Evolutionary conservation across 2,329 filamentous ascomycete species (phyloP), one percentile per base, ranked within the genome.

Genomic region (Claviceps maximensis): DNA sequence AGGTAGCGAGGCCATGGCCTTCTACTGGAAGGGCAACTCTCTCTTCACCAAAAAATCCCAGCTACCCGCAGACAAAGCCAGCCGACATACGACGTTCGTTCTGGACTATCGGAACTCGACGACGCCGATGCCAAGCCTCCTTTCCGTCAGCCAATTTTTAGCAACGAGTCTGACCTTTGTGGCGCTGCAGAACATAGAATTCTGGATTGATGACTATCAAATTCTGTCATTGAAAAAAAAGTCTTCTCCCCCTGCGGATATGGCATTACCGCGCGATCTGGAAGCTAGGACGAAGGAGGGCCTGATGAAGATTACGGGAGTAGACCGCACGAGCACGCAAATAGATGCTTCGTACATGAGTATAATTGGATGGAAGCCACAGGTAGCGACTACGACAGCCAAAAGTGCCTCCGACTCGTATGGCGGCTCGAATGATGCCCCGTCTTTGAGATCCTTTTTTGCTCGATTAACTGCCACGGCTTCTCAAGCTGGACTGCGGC

Each of bases 1-100:
- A 1, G 93, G 93, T 1, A 80, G 78, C 57, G 84, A 95, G 69
- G 90, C 89, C 40, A 96, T 98, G 88, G 91, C 91, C 0, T 98
- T 98, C 65, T 98, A 96, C 72, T 98, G 93, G 94, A 97, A 96
- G 68, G 90, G 87, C n/a, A 97, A 97, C 67, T 88, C 89, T 5
- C 77, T 98, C 1, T 97, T 95, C 66, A 98, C 94, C 25, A 86
- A 90, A 61, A 87, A 89, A 60, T 77, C 93, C 23, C 82, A 83
- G 59, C 71, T 96, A 8, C 82, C 86, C 1, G 74, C 80, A 47
- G 79, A 80, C 25, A 77, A 89, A 62, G 71, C 75, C 17, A 85
- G 76, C 53, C 74, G 74, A 33, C 80, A 91, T 61, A 98, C 94
- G 2, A 86, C 85, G n/a, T 98, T 98, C 65, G 83, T 96, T 47